Evolutionary conservation across 352 stramenopile genomes (phyloP), one percentile per base, ranked within the genome.

Genomic region (Globisporangium yorkense): DNA sequence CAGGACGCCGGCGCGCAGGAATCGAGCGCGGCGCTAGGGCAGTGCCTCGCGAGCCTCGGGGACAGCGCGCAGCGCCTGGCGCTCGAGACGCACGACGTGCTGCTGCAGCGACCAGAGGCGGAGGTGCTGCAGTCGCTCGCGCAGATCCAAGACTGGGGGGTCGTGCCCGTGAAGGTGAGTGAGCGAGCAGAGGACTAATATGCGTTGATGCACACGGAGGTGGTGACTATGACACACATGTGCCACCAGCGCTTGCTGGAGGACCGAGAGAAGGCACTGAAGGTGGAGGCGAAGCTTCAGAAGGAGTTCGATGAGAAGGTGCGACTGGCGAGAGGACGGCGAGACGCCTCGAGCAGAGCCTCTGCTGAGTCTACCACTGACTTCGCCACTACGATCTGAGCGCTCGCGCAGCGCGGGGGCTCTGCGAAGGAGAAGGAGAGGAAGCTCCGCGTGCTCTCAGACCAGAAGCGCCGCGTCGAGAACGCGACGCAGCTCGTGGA

Each of bases 81-180:
- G 56, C 75, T 44, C 20, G 80, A 91, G 55, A 92, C 78, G 35
- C 76, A 89, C 57, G 80, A 94, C 37, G 66, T 91, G 12, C 82
- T 94, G 76, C 69, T 94, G 60, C 61, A 81, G 51, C 71, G 84
- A 0, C 74, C 82, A 0, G 82, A 92, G 63, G 63, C 65, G 5
- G 77, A 90, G 56, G 82, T 92, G 24, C 65, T 94, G 33, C 79
- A 87, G 20, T 69, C 73, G 44, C 67, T 91, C 7, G 70, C 82
- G 8, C 78, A 92, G 49, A 85, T 94, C 21, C 82, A 94, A 59
- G 82, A 94, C 65, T 92, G 80, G 80, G 82, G 77, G 21, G 70
- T 94, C 37, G 74, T 89, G 1, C 82, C 84, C 24, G 88, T 94
- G 69, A 89, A 90, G 72, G 81, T 91, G 39, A 12, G 18, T 50